Evolutionary conservation across 1,139 yeast species (phyloP).

Genomic region (Yamadazyma taylorii): DNA sequence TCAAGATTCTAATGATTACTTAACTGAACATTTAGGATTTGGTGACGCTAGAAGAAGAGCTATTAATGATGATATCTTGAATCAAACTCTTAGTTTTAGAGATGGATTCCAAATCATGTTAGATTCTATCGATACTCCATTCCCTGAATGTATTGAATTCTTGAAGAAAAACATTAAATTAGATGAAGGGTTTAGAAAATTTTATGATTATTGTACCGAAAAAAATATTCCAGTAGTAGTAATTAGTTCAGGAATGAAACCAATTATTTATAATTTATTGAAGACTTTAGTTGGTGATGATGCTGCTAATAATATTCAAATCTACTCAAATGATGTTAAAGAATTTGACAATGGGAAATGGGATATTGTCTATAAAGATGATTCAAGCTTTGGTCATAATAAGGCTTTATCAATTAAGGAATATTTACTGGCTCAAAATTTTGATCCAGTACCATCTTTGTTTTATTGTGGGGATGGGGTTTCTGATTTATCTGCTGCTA

Average conservation of each 20-base stretch:
- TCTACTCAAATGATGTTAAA: constrained; percentile 77
- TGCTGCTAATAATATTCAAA: constrained; percentile 70
- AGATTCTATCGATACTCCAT: constrained; percentile 71
- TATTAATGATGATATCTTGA: constrained; percentile 71
- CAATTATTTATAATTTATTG: constrained; percentile 78
- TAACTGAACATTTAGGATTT: constrained; percentile 87
- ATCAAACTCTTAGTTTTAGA: constrained; percentile 68
- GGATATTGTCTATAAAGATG: constrained; percentile 85
- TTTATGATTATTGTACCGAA: constrained; percentile 75
- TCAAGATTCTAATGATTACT: constrained; percentile 84
- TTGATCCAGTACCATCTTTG: constrained; percentile 48
- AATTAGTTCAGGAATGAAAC: constrained; percentile 90
- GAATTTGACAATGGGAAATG: constrained; percentile 55
- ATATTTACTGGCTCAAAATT: constrained; percentile 48
- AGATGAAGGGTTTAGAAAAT: constrained; percentile 87
- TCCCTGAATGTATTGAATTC: constrained; percentile 76
- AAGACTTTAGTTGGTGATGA: constrained; percentile 73
- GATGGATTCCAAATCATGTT: constrained; percentile 87
- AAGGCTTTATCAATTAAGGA: constrained; percentile 81
- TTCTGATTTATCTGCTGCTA: constrained; percentile 90
- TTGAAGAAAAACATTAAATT: constrained; percentile 61
- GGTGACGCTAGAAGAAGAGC: constrained; percentile 68
- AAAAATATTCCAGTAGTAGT: constrained; percentile 76
- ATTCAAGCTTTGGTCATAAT: constrained; percentile 90
- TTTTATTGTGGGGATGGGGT: constrained; percentile 98